Evolutionary conservation across 371 early-diverging fungal species (phyloP), one percentile per base, ranked within the genome.

Genomic region (Globomyces sp.): DNA sequence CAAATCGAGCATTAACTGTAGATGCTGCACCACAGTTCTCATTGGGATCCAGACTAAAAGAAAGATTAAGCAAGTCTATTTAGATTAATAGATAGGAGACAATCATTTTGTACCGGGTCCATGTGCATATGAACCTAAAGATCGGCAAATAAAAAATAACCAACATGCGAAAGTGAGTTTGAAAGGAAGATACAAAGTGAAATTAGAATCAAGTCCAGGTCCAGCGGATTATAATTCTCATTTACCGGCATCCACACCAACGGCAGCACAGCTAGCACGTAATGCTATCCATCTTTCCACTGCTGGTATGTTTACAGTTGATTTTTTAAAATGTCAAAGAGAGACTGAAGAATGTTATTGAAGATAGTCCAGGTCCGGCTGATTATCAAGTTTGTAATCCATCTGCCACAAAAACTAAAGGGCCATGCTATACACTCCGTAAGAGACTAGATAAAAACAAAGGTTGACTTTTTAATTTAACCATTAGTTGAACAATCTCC

Each of bases 221-320:
- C 80, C 80, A 2, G 76, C 80, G 0, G 76, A 76, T 68, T 80
- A 80, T 65, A 68, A 66, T 47, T 53, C 71, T 40, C 60, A 55
- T 1, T 34, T 68, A 9, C 5, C 58, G 48, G 46, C 37, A 0
- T 51, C 57, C 1, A 24, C 41, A 24, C 4, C 68, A 1, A 53
- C 59, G 8, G 65, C 65, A 1, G 72, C 69, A 48, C 68, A 71
- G 45, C 36, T 71, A 11, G 67, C 66, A 3, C 36, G 67, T 4
- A 37, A 43, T 57, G 11, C 43, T 65, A 41, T 39, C 13, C 63
- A 52, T 11, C 40, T 24, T 11, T 41, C 36, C 36, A 48, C 48
- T 58, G 70, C 57, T 6, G 61, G 71, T 13, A 70, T 51, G 9
- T 24, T n/a, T n/a, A 24, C 24, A 24, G 24, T 24, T 24, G 24